Percentiles rank a stretch among this genome's conserved stretches.
Conservation (phyloP, 208 protist species). For the Leishmania major region DNA sequence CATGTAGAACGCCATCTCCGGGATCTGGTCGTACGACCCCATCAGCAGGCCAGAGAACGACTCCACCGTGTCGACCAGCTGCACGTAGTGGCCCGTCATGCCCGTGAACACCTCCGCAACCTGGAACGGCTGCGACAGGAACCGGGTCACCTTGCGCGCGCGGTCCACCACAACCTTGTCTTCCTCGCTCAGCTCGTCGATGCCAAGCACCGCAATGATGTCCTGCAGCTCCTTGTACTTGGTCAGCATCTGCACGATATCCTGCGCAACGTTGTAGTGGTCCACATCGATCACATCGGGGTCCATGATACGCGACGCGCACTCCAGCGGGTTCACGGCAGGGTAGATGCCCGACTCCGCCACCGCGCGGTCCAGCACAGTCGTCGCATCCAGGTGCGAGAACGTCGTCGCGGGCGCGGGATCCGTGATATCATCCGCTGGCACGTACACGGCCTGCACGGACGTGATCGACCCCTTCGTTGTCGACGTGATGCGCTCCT, state of each 20-base stretch:
- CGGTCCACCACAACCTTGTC: conserved; percentile 97
- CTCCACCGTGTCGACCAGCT: conserved; percentile 93
- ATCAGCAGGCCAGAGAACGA: conserved; percentile 95
- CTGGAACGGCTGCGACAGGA: conserved; percentile 98
- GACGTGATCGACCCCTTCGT: conserved; percentile 97
- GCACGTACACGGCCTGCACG: conserved; percentile 98
- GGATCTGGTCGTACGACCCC: conserved; percentile 96
- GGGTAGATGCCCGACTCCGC: conserved; percentile 98
- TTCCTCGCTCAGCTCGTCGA: conserved; percentile 98
- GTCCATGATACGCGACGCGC: conserved; percentile 97
- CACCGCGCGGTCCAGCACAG: conserved; percentile 97
- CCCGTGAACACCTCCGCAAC: conserved; percentile 98
- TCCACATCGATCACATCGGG: conserved; percentile 95
- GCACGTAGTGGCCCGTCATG: conserved; percentile 95
- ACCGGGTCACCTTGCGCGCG: conserved; percentile 91
- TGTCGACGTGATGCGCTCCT: conserved; percentile 99
- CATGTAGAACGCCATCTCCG: conserved; percentile 99
- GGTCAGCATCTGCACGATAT: conserved; percentile 97
- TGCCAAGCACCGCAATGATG: conserved; percentile 99
- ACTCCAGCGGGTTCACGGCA: conserved; percentile 98
- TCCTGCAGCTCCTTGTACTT: conserved; percentile 99
- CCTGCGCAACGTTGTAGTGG: conserved; percentile 97
- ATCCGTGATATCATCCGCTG: conserved; percentile 99
- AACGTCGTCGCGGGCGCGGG: conserved; percentile 99
- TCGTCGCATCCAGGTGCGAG: conserved; percentile 98